Evolutionary conservation across 2,329 filamentous ascomycete genomes (phyloP).

Genomic region (Lithohypha guttulata): DNA sequence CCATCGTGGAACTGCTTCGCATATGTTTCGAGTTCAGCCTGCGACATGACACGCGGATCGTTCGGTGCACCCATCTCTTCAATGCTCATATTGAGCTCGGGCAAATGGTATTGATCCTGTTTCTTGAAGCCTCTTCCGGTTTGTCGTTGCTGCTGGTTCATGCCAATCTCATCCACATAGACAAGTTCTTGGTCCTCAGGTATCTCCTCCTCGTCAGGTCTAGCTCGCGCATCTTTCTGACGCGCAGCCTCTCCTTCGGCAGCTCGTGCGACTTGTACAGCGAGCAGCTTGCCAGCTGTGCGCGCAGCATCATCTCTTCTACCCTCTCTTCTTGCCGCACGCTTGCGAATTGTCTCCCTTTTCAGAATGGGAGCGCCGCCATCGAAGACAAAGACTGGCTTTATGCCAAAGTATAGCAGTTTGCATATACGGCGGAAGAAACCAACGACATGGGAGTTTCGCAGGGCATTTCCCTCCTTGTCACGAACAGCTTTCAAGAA

Average conservation of each 20-base stretch:
- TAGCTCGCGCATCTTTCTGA: slow-evolving; percentile 34
- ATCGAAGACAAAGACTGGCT: slow-evolving; percentile 95
- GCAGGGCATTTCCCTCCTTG: slow-evolving; percentile 92
- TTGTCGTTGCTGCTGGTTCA: slow-evolving; percentile 65
- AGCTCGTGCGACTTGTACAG: slow-evolving; percentile 82
- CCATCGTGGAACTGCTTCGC: slow-evolving; percentile 83
- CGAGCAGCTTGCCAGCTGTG: slow-evolving; percentile 83
- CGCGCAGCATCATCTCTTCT: slow-evolving; percentile 82
- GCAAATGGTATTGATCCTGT: slow-evolving; percentile 90
- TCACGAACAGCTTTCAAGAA: slow-evolving; percentile 98
- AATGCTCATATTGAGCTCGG: slow-evolving; percentile 67
- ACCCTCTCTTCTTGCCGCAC: slow-evolving; percentile 74
- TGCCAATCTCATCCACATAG: slow-evolving; percentile 81
- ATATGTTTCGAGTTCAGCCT: slow-evolving; percentile 89
- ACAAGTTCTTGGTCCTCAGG: slow-evolving; percentile 61
- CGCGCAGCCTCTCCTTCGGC: slow-evolving; percentile 75
- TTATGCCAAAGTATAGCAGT: slow-evolving; percentile 89
- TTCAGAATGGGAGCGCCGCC: slow-evolving; percentile 87
- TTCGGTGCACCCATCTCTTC: slow-evolving; percentile 80
- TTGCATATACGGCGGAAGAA: slow-evolving; percentile 99
- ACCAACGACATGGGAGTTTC: slow-evolving; percentile 90
- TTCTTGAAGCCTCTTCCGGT: slow-evolving; percentile 67
- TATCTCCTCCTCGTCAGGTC: slow-evolving; percentile 49
- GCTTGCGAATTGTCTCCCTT: slow-evolving; percentile 71
- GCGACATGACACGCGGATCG: slow-evolving; percentile 91